Evolutionary conservation across 805 yeast genomes (phyloP), one percentile per base, ranked within the genome.

Genomic region (Yarrowia bubula): DNA sequence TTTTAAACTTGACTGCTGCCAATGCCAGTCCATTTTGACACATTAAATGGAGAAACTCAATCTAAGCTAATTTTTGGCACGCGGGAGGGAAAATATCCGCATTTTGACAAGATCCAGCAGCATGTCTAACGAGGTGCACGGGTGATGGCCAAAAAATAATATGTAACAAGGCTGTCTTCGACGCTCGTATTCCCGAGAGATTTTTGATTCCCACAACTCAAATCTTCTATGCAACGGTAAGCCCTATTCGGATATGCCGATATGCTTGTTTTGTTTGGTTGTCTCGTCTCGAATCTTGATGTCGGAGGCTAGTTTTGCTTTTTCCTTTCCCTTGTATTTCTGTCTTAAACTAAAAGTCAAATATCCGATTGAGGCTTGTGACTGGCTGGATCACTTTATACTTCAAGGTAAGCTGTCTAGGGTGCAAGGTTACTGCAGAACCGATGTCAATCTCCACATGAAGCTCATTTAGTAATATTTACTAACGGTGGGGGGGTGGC

Each of bases 391-490:
- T 15, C 33, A 10, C 13, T 14, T 22, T 51, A 37, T 8, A 9
- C 58, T 51, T 51, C 43, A 13, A 35, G 32, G 42, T 50, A 50
- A 32, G 33, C 57, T 35, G 57, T 50, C 42, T 13, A 51, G 43
- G 35, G 35, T 38, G 33, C 58, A 51, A 37, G 43, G 43, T 37
- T 37, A 37, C 58, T 37, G 58, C 58, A 51, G 43, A 51, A 37
- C 55, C 58, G 58, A 51, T 51, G 43, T 51, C 42, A 37, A 50
- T 51, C 58, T 43, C 58, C 58, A 51, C 58, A 51, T 51, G 43
- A 22, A 33, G 58, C 33, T n/a, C 43, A 37, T 22, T 37, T 51
- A 37, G 13, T 37, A 37, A 37, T 37, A 22, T 37, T 51, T 41
- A 37, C 58, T 38, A 51, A 51, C 58, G 33, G 43, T 22, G 33